Conservation (phyloP, 495 filamentous ascomycete genomes). For the Achaetomiella virescens region DNA sequence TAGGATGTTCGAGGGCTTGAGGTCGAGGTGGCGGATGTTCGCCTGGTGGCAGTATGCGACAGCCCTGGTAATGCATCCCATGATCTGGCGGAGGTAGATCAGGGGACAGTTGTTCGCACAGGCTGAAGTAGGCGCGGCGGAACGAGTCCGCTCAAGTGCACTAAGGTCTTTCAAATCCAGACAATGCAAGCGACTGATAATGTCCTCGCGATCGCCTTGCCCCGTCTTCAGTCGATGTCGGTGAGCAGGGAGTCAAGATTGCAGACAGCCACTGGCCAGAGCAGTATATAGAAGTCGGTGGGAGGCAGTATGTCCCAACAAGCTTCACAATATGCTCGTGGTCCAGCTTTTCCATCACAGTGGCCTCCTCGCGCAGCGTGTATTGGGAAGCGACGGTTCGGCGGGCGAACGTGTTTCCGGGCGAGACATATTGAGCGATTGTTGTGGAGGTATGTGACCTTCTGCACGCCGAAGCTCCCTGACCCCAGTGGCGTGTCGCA, state of each 20-base stretch:
- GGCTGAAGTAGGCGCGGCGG: background rate
- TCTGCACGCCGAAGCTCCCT: slow-evolving; percentile 33
- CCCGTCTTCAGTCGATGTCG: slow-evolving; percentile 32
- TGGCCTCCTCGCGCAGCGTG: slow-evolving; percentile 35
- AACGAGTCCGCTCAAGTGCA: slow-evolving; percentile 13
- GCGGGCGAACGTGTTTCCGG: slow-evolving; percentile 24
- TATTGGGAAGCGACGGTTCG: slow-evolving; percentile 21
- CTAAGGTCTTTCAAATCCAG: slow-evolving; percentile 29
- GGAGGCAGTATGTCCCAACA: slow-evolving; percentile 37
- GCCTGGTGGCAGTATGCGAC: slow-evolving; percentile 36
- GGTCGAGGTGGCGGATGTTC: slow-evolving; percentile 37
- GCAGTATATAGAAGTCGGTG: slow-evolving; percentile 33
- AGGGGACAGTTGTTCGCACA: slow-evolving; percentile 22
- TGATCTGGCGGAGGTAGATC: slow-evolving; percentile 27
- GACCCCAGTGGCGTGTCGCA: slow-evolving; percentile 23
- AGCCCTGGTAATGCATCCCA: slow-evolving; percentile 36
- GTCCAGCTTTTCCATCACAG: slow-evolving; percentile 38
- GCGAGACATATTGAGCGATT: slow-evolving; percentile 31
- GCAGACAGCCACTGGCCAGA: slow-evolving; percentile 40
- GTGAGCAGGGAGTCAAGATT: slow-evolving; percentile 34
- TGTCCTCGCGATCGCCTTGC: slow-evolving; percentile 29
- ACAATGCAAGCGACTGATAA: slow-evolving; percentile 22
- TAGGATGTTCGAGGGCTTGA: slow-evolving; percentile 41
- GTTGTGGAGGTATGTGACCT: slow-evolving; percentile 26
- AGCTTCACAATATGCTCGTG: slow-evolving; percentile 41